A percentile compares a stretch with the other conserved stretches of the same genome.
These are phyloP conservation scores for Penicillium sp. DNA, from an alignment of 2,329 filamentous ascomycete species.

Conservation along the genomic window DNA sequence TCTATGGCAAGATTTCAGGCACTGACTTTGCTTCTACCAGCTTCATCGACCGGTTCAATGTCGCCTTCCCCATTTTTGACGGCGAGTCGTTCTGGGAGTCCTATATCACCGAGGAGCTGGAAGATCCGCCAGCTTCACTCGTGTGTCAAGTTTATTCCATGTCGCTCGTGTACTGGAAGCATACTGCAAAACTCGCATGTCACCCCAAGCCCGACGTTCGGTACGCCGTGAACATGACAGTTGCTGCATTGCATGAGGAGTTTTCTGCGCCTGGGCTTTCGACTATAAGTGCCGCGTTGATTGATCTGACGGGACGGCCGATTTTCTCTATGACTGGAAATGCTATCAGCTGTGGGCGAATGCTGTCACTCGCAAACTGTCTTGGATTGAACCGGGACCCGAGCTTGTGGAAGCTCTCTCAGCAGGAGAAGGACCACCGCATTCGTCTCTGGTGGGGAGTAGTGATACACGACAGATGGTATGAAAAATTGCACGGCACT, in stretches of 20 bases:
- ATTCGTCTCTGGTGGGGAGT: slow-evolving; percentile 63
- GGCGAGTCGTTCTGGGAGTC: slow-evolving; percentile 57
- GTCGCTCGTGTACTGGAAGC: slow-evolving; percentile 62
- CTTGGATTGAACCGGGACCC: slow-evolving; percentile 62
- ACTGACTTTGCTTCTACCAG: slow-evolving; percentile 34
- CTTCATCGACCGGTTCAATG: slow-evolving; percentile 61
- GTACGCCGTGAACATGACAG: slow-evolving; percentile 67
- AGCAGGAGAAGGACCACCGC: slow-evolving; percentile 56
- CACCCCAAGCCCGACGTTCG: slow-evolving; percentile 61
- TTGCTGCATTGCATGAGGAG: slow-evolving; percentile 64
- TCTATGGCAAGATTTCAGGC: background rate
- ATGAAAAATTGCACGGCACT: slow-evolving; percentile 9
- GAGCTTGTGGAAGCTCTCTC: slow-evolving; percentile 56
- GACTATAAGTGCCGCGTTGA: slow-evolving; percentile 60
- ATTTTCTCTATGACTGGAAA: slow-evolving; percentile 65
- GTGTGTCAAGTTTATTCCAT: slow-evolving; percentile 63
- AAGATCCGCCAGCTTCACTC: slow-evolving; percentile 60
- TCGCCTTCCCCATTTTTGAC: slow-evolving; percentile 66
- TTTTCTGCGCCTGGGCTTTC: slow-evolving; percentile 63
- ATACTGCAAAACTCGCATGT: slow-evolving; percentile 48
- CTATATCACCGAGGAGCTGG: slow-evolving; percentile 50
- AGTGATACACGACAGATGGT: slow-evolving; percentile 61
- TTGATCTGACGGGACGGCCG: slow-evolving; percentile 65
- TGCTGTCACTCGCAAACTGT: slow-evolving; percentile 59
- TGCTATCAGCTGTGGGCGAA: slow-evolving; percentile 58